Base-by-base conservation (phyloP, 345 rosid species). In the Aquilaria yunnanensis region DNA sequence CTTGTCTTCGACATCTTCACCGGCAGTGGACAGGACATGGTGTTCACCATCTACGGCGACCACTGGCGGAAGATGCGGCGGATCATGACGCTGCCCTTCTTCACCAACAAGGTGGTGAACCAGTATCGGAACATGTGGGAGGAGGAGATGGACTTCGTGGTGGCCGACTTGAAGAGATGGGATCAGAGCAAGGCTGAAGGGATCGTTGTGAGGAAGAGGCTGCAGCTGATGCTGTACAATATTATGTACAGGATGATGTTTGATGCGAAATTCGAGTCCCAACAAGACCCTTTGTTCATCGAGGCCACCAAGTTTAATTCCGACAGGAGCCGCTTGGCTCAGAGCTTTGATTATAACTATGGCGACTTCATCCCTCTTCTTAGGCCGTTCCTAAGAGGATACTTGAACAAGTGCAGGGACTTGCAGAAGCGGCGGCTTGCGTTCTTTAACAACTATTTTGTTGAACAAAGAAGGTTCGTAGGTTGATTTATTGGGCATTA, bases 191-290 rank as follows among this genome's bases (percentile, higher is more conserved):
- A 55, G 49, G 57, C 13, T 10, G 14, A 60, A 60, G 90, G 90
- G 60, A 60, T 82, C 16, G 76, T 85, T 2, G 59, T 82, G 5
- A 67, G 90, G 71, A 78, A 57, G 50, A 73, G 90, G 12, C 41
- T 85, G 77, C 85, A 85, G 55, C 52, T 85, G 47, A 85, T 85
- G 90, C 74, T 85, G 8, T 85, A 85, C 59, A 82, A 85, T 52
- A 85, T 80, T 54, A 80, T 85, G 87, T 85, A 76, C 33, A 71
- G 90, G 51, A 85, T 82, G 85, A 85, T 85, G 90, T 85, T 85
- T 50, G 85, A 82, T 61, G 70, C 74, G 31, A 70, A 63, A 58
- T 85, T 85, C n/a, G 68, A 73, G 66, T 75, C 83, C 1, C 13
- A 23, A 13, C 77, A 80, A 49, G 86, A 81, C 45, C 89, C 86